These are phyloP conservation scores for Trematosphaeria pertusa DNA, from an alignment of 2,329 filamentous ascomycete species.

Conservation along the genomic window DNA sequence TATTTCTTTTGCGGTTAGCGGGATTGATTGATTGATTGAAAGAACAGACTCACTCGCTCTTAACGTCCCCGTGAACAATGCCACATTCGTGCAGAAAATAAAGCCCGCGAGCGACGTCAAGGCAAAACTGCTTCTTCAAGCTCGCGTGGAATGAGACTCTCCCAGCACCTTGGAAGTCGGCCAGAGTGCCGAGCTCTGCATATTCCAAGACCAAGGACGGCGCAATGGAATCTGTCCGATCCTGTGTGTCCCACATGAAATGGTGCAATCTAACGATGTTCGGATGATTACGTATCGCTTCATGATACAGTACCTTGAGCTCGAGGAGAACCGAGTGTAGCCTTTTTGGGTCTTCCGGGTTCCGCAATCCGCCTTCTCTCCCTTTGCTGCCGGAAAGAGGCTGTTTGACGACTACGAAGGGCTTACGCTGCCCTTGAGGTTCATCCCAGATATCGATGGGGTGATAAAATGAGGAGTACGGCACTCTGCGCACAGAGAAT, in stretches of 20 bases:
- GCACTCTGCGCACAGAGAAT: too few species aligned
- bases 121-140: background rate
- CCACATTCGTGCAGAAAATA: constrained; percentile 1
- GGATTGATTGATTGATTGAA: background rate
- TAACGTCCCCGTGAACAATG: constrained; percentile 1
- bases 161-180: background rate
- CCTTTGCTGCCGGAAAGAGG: too few species aligned
- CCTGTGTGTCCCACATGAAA: background rate
- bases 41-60: background rate
- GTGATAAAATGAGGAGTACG: too few species aligned
- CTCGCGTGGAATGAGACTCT: background rate
- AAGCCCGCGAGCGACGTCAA: background rate
- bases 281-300: background rate
- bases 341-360: background rate
- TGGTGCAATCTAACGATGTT: background rate
- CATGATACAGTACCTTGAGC: background rate
- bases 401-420: too few species aligned
- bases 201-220: background rate
- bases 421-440: too few species aligned
- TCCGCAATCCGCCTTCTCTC: too few species aligned
- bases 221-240: background rate
- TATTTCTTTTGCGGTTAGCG: too few species aligned
- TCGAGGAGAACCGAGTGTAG: background rate
- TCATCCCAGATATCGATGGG: too few species aligned
- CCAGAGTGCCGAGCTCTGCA: background rate